phyloP scores from a whole-genome alignment of 202 grass and related monocot genomes.

The Panicum hallii region DNA sequence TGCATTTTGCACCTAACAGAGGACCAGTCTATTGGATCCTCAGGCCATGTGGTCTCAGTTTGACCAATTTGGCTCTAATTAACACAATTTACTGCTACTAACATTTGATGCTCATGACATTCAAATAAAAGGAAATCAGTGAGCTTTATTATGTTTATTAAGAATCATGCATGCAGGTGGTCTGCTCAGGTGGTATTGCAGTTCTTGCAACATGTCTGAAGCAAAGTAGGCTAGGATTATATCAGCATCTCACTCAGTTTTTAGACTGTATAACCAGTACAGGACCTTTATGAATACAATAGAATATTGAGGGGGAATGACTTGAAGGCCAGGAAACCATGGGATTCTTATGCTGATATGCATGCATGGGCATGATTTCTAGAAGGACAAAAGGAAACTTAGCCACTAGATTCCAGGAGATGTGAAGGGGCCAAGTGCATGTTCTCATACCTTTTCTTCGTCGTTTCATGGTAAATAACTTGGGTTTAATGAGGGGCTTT shows the following conservation, averaged over 20 bases:
- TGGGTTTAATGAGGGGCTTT: slow-evolving; percentile 51
- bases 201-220: slow-evolving; percentile 6
- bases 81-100: not conserved
- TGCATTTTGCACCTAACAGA: slow-evolving; percentile 28
- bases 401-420: slow-evolving; percentile 52
- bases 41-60: not conserved
- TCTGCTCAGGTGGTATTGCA: slow-evolving; percentile 10
- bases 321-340: slow-evolving; percentile 73
- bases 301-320: slow-evolving; percentile 45
- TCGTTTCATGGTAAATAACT: slow-evolving; percentile 49
- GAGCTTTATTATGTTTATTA: not conserved
- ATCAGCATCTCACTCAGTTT: slow-evolving; percentile 3
- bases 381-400: slow-evolving; percentile 52
- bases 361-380: slow-evolving; percentile 60
- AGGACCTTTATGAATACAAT: slow-evolving; percentile 46
- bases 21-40: slow-evolving; percentile 10
- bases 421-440: slow-evolving; percentile 45
- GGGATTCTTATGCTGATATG: slow-evolving; percentile 51
- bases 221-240: slow-evolving; percentile 15
- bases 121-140: slow-evolving; percentile 3
- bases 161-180: slow-evolving; percentile 22
- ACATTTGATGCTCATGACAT: not conserved
- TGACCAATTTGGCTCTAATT: slow-evolving; percentile 7
- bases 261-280: slow-evolving; percentile 24
- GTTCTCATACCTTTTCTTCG: slow-evolving; percentile 49